Conservation (phyloP, 306 rosid genomes). For the Gastrolobium bilobum region DNA sequence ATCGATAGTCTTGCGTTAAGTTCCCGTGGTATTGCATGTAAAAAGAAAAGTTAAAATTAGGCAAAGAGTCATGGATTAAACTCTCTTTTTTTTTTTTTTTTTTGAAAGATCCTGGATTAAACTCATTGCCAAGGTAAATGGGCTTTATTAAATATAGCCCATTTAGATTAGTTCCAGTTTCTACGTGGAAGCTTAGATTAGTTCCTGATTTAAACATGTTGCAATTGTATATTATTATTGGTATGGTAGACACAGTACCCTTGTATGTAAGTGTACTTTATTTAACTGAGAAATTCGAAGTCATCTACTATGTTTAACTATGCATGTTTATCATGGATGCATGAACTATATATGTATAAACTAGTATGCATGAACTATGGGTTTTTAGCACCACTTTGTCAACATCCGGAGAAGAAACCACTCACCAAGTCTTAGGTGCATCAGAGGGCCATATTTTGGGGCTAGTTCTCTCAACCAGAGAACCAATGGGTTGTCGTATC, state of each 20-base stretch:
- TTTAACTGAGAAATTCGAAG: not conserved
- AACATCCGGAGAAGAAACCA: too few species aligned
- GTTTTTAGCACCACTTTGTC: too few species aligned
- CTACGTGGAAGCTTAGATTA: not conserved
- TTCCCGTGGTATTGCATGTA: not conserved
- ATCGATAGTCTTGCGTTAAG: not conserved
- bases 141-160: not conserved
- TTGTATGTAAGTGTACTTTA: not conserved
- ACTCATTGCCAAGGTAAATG: not conserved
- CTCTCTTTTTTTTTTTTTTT: not conserved
- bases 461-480: too few species aligned
- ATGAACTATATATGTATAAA: too few species aligned
- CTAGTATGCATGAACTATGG: too few species aligned
- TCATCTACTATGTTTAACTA: not conserved
- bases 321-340: not conserved
- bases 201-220: not conserved
- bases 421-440: too few species aligned
- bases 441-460: too few species aligned
- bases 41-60: constrained; percentile 19
- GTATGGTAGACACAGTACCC: not conserved
- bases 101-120: not conserved
- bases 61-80: not conserved
- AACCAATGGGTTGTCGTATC: too few species aligned
- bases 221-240: not conserved
- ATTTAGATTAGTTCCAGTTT: too few species aligned